Evolutionary conservation across 2,329 filamentous ascomycete genomes (phyloP).

Genomic region (Alternaria triticimaculans): DNA sequence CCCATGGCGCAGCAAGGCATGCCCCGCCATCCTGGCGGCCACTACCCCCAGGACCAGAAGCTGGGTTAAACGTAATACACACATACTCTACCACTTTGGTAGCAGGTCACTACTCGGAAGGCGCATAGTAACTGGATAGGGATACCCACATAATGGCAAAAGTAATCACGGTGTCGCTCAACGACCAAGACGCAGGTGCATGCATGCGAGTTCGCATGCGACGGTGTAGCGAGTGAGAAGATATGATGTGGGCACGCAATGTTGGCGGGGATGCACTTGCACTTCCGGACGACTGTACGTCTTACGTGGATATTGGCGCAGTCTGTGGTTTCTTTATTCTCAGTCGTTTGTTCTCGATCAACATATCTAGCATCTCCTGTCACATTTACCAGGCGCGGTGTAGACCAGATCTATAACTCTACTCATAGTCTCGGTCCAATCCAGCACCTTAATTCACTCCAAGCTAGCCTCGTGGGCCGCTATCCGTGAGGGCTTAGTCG

Average conservation of each 20-base stretch:
- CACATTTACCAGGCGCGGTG: conserved; percentile 40
- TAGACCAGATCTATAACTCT: conserved; percentile 37
- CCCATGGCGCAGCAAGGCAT: conserved; percentile 80
- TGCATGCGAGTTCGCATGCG: conserved; percentile 29
- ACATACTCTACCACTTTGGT: conserved; percentile 29
- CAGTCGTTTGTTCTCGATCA: conserved; percentile 27
- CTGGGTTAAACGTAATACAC: conserved; percentile 44
- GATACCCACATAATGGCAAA: conserved; percentile 51
- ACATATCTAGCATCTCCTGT: conserved; percentile 41
- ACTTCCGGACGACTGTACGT: conserved; percentile 43
- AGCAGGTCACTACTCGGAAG: conserved; percentile 37
- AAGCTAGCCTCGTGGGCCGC: conserved; percentile 14
- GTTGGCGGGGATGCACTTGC: conserved; percentile 36
- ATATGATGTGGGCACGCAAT: conserved; percentile 42
- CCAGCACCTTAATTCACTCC: conserved; percentile 29
- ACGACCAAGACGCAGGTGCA: conserved; percentile 27
- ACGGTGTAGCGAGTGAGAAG: conserved; percentile 29
- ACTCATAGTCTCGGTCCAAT: conserved; percentile 34
- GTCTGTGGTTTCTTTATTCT: conserved; percentile 35
- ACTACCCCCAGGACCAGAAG: conserved; percentile 70
- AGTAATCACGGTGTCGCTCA: conserved; percentile 42
- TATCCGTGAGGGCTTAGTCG: conserved; percentile 22
- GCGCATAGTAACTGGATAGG: conserved; percentile 45
- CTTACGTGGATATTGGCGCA: conserved; percentile 47
- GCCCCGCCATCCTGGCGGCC: conserved; percentile 66